These are phyloP conservation scores for Dissophora ornata DNA, from an alignment of 192 early-diverging fungal genomes.

Conservation along the genomic window DNA sequence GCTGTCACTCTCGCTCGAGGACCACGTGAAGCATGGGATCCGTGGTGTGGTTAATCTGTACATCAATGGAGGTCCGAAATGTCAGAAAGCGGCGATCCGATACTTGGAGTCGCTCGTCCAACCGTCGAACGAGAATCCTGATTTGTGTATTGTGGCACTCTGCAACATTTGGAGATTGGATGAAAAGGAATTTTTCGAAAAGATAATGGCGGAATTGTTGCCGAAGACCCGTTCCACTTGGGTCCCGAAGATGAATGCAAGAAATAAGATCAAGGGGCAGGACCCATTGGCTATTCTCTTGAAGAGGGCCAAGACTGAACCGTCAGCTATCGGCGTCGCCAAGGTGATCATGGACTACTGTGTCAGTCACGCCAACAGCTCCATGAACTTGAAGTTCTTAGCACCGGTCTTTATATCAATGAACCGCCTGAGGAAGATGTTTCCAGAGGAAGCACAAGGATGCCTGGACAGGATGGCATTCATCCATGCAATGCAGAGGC, in stretches of 20 bases:
- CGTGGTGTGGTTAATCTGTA: not conserved
- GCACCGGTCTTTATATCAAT: not conserved
- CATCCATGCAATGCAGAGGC: not conserved
- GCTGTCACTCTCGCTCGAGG: not conserved
- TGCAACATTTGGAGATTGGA: not conserved
- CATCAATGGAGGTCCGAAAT: not conserved
- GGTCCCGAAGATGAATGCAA: conserved; percentile 10
- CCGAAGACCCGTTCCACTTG: conserved; percentile 6
- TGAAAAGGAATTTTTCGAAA: not conserved
- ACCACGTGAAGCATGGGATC: not conserved
- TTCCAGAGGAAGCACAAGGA: not conserved
- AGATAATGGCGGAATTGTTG: conserved; percentile 1
- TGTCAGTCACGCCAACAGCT: too few species aligned
- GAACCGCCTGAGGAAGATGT: not conserved
- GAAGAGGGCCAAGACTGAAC: not conserved
- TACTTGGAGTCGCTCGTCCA: not conserved
- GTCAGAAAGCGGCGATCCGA: not conserved
- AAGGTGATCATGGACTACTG: conserved; percentile 19
- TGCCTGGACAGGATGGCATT: not conserved
- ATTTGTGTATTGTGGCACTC: not conserved
- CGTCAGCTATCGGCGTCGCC: not conserved
- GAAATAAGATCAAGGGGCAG: not conserved
- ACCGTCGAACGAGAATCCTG: not conserved
- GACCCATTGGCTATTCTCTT: conserved; percentile 14
- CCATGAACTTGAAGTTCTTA: not conserved